Evolutionary conservation across 179 eudicot species (phyloP), one percentile per base, ranked within the genome.

Genomic region (Spergularia azorica): DNA sequence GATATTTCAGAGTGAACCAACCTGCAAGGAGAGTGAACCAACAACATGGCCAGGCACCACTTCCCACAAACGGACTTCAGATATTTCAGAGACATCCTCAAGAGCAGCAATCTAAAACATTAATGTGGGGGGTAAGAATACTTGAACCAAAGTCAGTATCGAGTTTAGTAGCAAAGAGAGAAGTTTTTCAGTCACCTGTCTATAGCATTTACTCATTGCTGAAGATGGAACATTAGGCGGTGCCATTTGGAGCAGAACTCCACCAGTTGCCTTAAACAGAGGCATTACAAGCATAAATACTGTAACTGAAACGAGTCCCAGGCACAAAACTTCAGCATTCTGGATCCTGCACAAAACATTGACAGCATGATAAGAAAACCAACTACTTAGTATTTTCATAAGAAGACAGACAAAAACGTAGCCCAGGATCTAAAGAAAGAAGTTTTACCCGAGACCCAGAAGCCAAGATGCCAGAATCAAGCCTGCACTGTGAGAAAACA

Each of bases 291-390:
- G 90, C 91, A 93, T 86, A 81, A 93, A 93, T 21, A 95, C 95
- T 11, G 89, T 84, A 48, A 90, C 95, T 56, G 99, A 91, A 77
- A 95, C 99, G 66, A 95, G 84, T 74, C 99, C 99, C 88, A 95
- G 76, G 80, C 99, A 95, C 81, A 95, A 84, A 38, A 93, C 99
- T 88, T 95, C 99, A 64, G 99, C 99, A 88, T 95, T 95, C 67
- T 89, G 82, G 66, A 95, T 88, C 90, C 99, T 95, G 86, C 64
- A 71, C 60, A 20, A 55, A 50, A 57, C 9, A 56, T 11, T 61
- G 72, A 68, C 63, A 26, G 79, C 48, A 63, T 38, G 16, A 77
- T 32, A n/a, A 76, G 64, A 38, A 0, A 73, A 18, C 20, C 54
- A 59, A 13, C 16, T 21, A 32, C 5, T 6, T 39, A 0, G n/a